phyloP scores from a whole-genome alignment of 208 protist species.

The Acanthamoeba lugdunensis region DNA sequence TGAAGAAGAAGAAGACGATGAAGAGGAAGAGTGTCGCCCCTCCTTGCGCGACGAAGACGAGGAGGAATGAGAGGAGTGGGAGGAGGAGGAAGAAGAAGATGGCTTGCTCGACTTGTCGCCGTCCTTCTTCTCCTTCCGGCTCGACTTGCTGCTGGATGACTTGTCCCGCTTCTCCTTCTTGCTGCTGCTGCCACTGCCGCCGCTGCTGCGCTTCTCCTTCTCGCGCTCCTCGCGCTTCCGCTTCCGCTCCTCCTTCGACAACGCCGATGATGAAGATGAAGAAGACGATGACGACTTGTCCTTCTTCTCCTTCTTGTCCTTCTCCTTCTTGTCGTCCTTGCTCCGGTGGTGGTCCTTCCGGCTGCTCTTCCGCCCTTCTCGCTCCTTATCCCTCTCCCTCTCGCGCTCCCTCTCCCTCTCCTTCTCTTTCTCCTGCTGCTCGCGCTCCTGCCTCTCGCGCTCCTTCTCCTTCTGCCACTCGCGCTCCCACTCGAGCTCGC shows the following conservation, averaged over 20 bases:
- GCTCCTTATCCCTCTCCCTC: slow-evolving; percentile 13
- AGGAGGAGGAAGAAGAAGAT: background rate
- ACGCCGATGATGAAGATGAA: background rate
- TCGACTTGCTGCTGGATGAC: background rate
- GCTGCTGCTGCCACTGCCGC: too few relatives aligned
- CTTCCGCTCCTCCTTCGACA: background rate
- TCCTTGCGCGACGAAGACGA: background rate
- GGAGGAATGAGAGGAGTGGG: too few relatives aligned
- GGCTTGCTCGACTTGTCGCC: background rate
- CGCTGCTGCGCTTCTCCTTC: background rate
- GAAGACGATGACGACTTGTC: background rate
- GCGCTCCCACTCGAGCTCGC: slow-evolving; percentile 1
- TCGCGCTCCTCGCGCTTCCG: slow-evolving; percentile 15
- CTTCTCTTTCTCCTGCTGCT: background rate
- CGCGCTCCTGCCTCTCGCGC: background rate
- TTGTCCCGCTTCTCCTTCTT: slow-evolving; percentile 35
- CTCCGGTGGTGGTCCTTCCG: background rate
- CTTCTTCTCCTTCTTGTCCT: background rate
- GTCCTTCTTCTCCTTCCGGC: slow-evolving; percentile 18
- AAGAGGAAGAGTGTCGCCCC: background rate
- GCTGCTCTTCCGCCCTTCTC: background rate
- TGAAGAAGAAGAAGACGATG: too few relatives aligned
- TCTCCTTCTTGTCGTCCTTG: background rate
- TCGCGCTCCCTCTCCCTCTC: background rate
- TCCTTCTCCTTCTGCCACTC: background rate